Evolutionary conservation across 345 rosid species (phyloP).

Genomic region (Gossypium anomalum): DNA sequence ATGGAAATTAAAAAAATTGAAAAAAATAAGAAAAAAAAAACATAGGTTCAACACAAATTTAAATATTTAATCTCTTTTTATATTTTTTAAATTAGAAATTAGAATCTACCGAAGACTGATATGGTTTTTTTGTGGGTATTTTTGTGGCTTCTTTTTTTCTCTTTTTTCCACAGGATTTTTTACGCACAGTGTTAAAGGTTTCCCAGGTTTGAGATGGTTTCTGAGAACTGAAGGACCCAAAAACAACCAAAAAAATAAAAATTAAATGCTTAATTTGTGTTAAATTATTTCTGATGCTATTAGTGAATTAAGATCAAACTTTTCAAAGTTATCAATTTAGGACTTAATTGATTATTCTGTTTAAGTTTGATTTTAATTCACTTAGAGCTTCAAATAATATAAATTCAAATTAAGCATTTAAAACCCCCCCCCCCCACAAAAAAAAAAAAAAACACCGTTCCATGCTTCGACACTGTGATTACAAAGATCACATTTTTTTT

Average conservation of each 20-base stretch:
- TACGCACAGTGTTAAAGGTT: constrained; percentile 25
- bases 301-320: too few relatives aligned
- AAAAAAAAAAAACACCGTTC: constrained; percentile 22
- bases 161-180: constrained; percentile 48
- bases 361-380: too few relatives aligned
- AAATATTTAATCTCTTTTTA: not conserved
- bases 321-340: too few relatives aligned
- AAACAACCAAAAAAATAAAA: too few relatives aligned
- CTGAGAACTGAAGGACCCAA: constrained; percentile 25
- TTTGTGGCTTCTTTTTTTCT: constrained; percentile 24
- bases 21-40: not conserved
- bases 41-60: not conserved
- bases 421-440: not conserved
- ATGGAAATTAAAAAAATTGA: not conserved
- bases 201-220: constrained; percentile 36
- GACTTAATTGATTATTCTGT: too few relatives aligned
- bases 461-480: constrained; percentile 25
- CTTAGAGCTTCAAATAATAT: too few relatives aligned
- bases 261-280: too few relatives aligned
- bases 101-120: constrained; percentile 53
- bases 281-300: too few relatives aligned
- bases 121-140: constrained; percentile 30
- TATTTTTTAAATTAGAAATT: not conserved
- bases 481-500: constrained; percentile 18
- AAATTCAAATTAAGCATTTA: too few relatives aligned